Percentiles rank a stretch among this genome's conserved stretches.
phyloP scores from a whole-genome alignment of 805 yeast species.

The Metschnikowia koreensis region DNA sequence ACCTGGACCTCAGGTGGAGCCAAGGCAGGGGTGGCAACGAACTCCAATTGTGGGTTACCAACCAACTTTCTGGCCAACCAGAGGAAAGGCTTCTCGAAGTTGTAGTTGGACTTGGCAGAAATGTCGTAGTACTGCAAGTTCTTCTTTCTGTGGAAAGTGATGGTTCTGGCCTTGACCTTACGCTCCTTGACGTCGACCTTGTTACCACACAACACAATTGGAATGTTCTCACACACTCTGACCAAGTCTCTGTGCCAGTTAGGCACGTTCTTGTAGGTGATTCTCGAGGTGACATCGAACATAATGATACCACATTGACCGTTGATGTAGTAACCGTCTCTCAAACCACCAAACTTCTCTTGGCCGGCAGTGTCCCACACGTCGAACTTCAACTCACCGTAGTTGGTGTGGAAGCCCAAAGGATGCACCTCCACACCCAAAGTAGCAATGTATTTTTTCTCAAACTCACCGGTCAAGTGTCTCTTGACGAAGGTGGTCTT shows the following conservation, averaged over 20 bases:
- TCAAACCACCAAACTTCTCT: conserved; percentile 98
- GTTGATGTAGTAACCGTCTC: conserved; percentile 99
- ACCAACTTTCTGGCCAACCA: conserved; percentile 99
- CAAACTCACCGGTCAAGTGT: conserved; percentile 99
- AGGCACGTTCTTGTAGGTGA: conserved; percentile 99
- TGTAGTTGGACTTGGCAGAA: conserved; percentile 99
- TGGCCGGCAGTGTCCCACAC: conserved; percentile 99
- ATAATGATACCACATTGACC: conserved; percentile 99
- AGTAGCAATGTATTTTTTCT: conserved; percentile 97
- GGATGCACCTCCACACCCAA: conserved; percentile 99
- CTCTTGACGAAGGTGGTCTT: conserved; percentile 99
- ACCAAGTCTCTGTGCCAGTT: conserved; percentile 99
- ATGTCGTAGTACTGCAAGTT: conserved; percentile 99
- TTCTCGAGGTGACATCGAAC: conserved; percentile 99
- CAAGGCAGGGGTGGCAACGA: conserved; percentile 98
- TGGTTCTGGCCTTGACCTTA: conserved; percentile 99
- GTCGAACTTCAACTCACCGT: conserved; percentile 97
- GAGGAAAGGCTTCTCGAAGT: conserved; percentile 99
- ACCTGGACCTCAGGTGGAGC: conserved; percentile 99
- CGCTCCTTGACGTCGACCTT: conserved; percentile 99
- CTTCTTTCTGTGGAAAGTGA: conserved; percentile 99
- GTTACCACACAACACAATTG: conserved; percentile 98
- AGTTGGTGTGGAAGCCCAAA: conserved; percentile 95
- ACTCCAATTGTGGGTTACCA: conserved; percentile 97
- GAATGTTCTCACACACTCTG: conserved; percentile 99